These are phyloP conservation scores for Komagataea norvegica DNA, from an alignment of 1,139 yeast species.

Conservation along the genomic window DNA sequence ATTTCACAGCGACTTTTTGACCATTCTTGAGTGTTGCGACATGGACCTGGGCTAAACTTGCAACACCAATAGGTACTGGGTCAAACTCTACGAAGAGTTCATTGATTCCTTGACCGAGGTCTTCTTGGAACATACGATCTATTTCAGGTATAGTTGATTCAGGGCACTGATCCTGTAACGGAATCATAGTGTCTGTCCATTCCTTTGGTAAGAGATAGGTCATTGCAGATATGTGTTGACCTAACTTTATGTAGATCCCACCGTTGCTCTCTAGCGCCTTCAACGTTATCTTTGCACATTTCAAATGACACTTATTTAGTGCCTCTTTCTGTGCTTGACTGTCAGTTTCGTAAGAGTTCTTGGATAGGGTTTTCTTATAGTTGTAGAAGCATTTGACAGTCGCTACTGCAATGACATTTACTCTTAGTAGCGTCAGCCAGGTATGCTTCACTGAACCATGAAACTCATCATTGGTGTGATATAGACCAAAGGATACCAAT, in stretches of 20 bases:
- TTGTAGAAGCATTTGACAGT: conserved; percentile 57
- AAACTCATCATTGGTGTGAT: conserved; percentile 33
- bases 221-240: conserved; percentile 91
- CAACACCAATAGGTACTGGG: conserved; percentile 83
- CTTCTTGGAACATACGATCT: conserved; percentile 56
- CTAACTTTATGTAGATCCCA: conserved; percentile 88
- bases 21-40: conserved; percentile 63
- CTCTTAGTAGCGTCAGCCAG: conserved; percentile 45
- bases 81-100: conserved; percentile 68
- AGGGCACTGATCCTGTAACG: conserved; percentile 90
- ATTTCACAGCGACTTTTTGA: conserved; percentile 83
- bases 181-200: conserved; percentile 95
- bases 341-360: conserved; percentile 38
- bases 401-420: conserved; percentile 60
- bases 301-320: conserved; percentile 57
- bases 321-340: conserved; percentile 48
- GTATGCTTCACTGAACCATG: conserved; percentile 32
- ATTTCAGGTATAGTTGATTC: conserved; percentile 69
- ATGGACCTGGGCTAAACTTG: conserved; percentile 95
- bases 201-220: conserved; percentile 86
- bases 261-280: conserved; percentile 81
- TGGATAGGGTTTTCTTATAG: conserved; percentile 54
- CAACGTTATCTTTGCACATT: conserved; percentile 76
- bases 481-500: conserved; percentile 1
- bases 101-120: conserved; percentile 57